A percentile compares a stretch with the other conserved stretches of the same genome.
These are phyloP conservation scores for Tolypocladium tundrense DNA, from an alignment of 2,329 filamentous ascomycete genomes.

Conservation along the genomic window DNA sequence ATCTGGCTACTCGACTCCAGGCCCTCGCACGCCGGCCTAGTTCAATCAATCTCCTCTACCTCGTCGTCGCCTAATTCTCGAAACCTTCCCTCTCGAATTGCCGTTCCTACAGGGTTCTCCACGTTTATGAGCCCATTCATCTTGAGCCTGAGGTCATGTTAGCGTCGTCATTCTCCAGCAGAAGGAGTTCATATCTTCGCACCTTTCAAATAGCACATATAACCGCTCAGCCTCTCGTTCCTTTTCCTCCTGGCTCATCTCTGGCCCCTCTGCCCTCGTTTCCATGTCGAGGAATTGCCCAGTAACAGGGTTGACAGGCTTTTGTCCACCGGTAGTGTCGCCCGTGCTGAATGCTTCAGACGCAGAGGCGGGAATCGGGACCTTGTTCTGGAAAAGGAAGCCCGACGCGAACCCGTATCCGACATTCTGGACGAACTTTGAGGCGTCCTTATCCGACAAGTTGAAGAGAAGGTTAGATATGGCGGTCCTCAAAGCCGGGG, in stretches of 20 bases:
- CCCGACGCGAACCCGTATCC: conserved; percentile 92
- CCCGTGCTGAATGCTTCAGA: conserved; percentile 32
- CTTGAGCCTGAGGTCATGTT: conserved; percentile 39
- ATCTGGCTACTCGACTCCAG: background rate
- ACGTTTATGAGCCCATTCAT: conserved; percentile 67
- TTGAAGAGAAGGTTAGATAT: conserved; percentile 79
- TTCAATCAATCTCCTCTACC: conserved; percentile 29
- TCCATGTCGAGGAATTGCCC: conserved; percentile 70
- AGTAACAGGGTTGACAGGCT: conserved; percentile 70
- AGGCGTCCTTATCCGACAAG: conserved; percentile 70
- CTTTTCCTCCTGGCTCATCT: conserved; percentile 88
- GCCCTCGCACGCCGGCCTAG: background rate
- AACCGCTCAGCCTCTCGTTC: conserved; percentile 81
- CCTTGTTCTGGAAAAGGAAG: conserved; percentile 75
- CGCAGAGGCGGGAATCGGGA: conserved; percentile 61
- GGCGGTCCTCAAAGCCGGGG: conserved; percentile 61
- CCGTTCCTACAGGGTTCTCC: conserved; percentile 67
- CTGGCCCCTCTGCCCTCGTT: conserved; percentile 43
- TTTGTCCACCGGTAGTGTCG: conserved; percentile 17
- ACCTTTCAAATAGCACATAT: conserved; percentile 86
- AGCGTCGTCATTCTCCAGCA: conserved; percentile 2
- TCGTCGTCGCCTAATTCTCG: conserved; percentile 54
- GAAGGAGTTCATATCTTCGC: conserved; percentile 4
- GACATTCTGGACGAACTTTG: conserved; percentile 77
- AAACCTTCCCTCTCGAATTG: conserved; percentile 58